phyloP scores from a whole-genome alignment of 2,329 filamentous ascomycete genomes.

The Ceratocystis albifundus region DNA sequence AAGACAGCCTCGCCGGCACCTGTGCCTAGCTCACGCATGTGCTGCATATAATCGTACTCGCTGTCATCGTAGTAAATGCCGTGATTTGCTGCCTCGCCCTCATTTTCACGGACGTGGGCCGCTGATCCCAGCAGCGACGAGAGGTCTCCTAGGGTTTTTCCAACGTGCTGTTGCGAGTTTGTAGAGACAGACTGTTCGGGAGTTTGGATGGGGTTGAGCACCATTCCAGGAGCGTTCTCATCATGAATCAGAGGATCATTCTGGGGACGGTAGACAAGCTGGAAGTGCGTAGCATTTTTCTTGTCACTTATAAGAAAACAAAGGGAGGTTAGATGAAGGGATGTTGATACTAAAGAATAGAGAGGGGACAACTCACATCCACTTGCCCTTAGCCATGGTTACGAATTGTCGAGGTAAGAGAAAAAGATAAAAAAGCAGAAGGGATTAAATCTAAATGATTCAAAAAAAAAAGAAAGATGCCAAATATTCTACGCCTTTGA shows the following conservation, averaged over 20 bases:
- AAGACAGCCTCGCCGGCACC: conserved; percentile 64
- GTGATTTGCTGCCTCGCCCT: conserved; percentile 89
- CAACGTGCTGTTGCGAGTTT: neutral
- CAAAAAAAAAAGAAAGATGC: too few relatives aligned
- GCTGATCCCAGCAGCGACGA: conserved; percentile 61
- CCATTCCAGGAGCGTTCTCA: conserved; percentile 73
- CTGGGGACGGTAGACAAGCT: conserved; percentile 88
- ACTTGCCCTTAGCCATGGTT: conserved; percentile 65
- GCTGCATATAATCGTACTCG: conserved; percentile 98
- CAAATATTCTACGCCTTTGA: too few relatives aligned
- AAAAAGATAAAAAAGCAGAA: neutral
- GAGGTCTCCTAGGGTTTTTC: conserved; percentile 62
- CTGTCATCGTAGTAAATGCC: conserved; percentile 93
- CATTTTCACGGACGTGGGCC: conserved; percentile 64
- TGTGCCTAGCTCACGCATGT: conserved; percentile 74
- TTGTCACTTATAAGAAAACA: conserved; percentile 48
- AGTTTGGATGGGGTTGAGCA: conserved; percentile 58
- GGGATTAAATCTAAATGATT: neutral
- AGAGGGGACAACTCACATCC: conserved; percentile 39
- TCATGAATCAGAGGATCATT: conserved; percentile 97
- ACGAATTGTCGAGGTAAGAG: neutral
- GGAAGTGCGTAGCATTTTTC: conserved; percentile 84
- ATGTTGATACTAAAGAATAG: neutral
- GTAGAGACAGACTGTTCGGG: conserved; percentile 34
- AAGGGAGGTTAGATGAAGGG: conserved; percentile 22